These are phyloP conservation scores for Umbelopsis ramanniana DNA, from an alignment of 192 early-diverging fungal species.

Conservation along the genomic window DNA sequence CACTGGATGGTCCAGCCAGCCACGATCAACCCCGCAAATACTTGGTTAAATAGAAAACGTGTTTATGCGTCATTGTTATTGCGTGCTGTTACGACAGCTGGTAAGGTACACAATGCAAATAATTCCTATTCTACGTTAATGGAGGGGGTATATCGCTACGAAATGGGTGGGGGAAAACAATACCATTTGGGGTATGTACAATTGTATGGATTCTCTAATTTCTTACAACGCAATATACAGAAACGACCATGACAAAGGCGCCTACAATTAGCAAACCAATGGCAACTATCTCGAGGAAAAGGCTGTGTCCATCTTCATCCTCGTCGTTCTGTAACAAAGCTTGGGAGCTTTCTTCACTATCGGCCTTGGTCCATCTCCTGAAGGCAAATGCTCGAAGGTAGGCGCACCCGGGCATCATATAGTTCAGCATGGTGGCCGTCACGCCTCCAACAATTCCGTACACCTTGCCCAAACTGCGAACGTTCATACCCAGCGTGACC, in stretches of 20 bases:
- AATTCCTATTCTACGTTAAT: no score
- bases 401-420: constrained; percentile 50
- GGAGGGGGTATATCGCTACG: no score
- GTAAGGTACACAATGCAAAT: no score
- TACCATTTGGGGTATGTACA: neutral
- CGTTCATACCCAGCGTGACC: constrained; percentile 40
- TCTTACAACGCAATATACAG: neutral
- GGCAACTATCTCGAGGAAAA: constrained; percentile 6
- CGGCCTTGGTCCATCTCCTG: constrained; percentile 11
- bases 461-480: constrained; percentile 47
- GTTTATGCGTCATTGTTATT: neutral
- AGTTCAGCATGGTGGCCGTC: constrained; percentile 51
- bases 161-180: no score
- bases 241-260: constrained; percentile 2
- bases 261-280: constrained; percentile 17
- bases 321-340: constrained; percentile 19
- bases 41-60: neutral
- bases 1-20: neutral
- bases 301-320: neutral
- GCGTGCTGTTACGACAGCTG: neutral
- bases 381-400: constrained; percentile 41
- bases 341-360: constrained; percentile 13
- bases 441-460: constrained; percentile 56
- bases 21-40: no score
- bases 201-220: neutral